Percentiles rank a stretch among this genome's conserved stretches.
Conservation (phyloP, 2,329 filamentous ascomycete species). For the Ilyonectria sp. region DNA sequence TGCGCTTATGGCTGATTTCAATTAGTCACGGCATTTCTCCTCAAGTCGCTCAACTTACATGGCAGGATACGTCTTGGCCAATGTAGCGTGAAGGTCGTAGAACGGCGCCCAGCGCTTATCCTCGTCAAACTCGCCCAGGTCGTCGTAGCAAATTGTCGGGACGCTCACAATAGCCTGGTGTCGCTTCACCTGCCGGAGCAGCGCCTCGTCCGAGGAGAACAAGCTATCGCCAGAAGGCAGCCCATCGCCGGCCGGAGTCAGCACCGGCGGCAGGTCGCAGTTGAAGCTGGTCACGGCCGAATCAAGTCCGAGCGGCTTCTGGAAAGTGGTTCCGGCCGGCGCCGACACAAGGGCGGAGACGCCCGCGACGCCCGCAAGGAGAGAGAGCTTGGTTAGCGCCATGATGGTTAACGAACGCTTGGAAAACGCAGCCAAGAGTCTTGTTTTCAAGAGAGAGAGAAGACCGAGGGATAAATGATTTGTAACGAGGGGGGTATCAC, state of each 20-base stretch:
- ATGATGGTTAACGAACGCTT: slow-evolving; percentile 21
- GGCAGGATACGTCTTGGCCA: slow-evolving; percentile 65
- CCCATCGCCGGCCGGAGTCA: slow-evolving; percentile 51
- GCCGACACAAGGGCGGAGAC: slow-evolving; percentile 34
- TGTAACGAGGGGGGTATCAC: slow-evolving; percentile 17
- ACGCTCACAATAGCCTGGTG: slow-evolving; percentile 70
- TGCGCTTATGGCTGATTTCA: slow-evolving; percentile 55
- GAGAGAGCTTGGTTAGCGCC: slow-evolving; percentile 38
- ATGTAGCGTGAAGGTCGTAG: slow-evolving; percentile 63
- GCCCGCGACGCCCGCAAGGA: slow-evolving; percentile 35
- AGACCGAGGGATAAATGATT: slow-evolving; percentile 6
- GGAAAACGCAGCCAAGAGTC: not conserved
- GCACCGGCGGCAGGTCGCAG: slow-evolving; percentile 54
- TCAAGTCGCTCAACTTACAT: slow-evolving; percentile 52
- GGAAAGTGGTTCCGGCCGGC: slow-evolving; percentile 26
- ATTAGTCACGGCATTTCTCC: slow-evolving; percentile 11
- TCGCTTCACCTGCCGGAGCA: slow-evolving; percentile 61
- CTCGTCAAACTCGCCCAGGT: slow-evolving; percentile 67
- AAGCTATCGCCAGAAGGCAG: slow-evolving; percentile 51
- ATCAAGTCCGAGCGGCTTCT: slow-evolving; percentile 38
- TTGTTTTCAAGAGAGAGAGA: not conserved
- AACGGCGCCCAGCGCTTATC: slow-evolving; percentile 71
- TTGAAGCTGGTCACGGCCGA: slow-evolving; percentile 37
- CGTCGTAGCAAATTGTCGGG: slow-evolving; percentile 69
- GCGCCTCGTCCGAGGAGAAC: slow-evolving; percentile 52